These are phyloP conservation scores for Grigorovia jiainica DNA, from an alignment of 805 yeast species.

Conservation along the genomic window DNA sequence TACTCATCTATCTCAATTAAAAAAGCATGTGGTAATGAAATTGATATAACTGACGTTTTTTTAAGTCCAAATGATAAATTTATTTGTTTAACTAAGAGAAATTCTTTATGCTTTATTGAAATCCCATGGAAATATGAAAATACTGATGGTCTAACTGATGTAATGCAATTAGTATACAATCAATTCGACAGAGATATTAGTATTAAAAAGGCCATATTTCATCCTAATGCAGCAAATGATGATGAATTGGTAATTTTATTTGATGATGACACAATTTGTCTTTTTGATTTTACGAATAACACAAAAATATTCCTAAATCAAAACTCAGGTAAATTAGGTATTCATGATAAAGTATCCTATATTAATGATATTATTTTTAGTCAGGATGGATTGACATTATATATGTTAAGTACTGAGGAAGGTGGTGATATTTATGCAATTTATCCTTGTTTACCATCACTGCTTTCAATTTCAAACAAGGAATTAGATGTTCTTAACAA, in stretches of 20 bases:
- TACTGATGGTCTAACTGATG: background rate
- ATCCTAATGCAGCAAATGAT: conserved; percentile 23
- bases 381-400: conserved; percentile 43
- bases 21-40: background rate
- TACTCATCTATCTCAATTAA: conserved; percentile 11
- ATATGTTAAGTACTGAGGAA: conserved; percentile 38
- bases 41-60: conserved; percentile 6
- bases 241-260: conserved; percentile 18
- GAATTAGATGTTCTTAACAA: conserved; percentile 27
- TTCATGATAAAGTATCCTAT: conserved; percentile 14
- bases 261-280: conserved; percentile 17
- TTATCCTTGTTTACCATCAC: conserved; percentile 53
- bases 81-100: conserved; percentile 13
- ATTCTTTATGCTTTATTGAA: conserved; percentile 17
- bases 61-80: conserved; percentile 15
- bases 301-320: conserved; percentile 6
- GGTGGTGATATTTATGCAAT: conserved; percentile 49
- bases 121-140: conserved; percentile 20
- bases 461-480: conserved; percentile 6
- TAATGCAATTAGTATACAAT: conserved; percentile 1
- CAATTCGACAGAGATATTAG: background rate
- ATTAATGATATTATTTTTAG: conserved; percentile 19
- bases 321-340: conserved; percentile 12
- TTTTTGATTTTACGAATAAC: conserved; percentile 12
- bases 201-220: conserved; percentile 40